Evolutionary conservation across 495 filamentous ascomycete genomes (phyloP), one percentile per base, ranked within the genome.

Genomic region (Daldinia concentrica): DNA sequence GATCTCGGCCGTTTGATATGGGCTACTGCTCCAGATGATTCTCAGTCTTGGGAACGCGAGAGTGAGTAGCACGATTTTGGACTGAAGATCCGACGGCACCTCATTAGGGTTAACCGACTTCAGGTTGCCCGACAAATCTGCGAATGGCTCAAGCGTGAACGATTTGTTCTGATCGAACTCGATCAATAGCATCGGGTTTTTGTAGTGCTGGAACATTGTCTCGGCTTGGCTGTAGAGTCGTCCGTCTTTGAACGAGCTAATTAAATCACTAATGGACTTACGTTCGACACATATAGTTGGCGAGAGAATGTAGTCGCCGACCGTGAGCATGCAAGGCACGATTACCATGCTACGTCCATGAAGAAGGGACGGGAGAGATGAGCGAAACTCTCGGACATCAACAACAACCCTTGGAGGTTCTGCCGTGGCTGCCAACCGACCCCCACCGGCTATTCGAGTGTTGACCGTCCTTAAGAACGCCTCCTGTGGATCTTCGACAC

Each of bases 101-200:
- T 86, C 82, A 22, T 87, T 83, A 60, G 85, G 84, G 64, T 78
- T 79, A 30, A 84, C 74, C 71, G 86, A 86, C 19, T 87, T 85
- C 24, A 89, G 75, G 41, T 87, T 89, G n/a, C 88, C 89, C 29
- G 91, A 91, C 2, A 93, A 83, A 62, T 93, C 92, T 11, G 92
- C 91, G 76, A 97, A 97, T 0, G 93, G 92, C 79, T 98, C 95
- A 15, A 99, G 90, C 9, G 93, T 98, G 79, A 99, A 99, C 22
- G 92, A 93, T 76, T 97, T 97, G 81, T 97, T 93, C 76, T 97
- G 92, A 79, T 98, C 94, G 79, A 99, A 99, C 77, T 99, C 95
- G 72, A 99, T 97, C 34, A 99, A 85, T 3, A 99, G 89, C 86
- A 98, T 91, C 0, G 95, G 93, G 70, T 80, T 88, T 73, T 92